phyloP scores from a whole-genome alignment of 169 alveolate species.

The Plasmodium malariae region DNA sequence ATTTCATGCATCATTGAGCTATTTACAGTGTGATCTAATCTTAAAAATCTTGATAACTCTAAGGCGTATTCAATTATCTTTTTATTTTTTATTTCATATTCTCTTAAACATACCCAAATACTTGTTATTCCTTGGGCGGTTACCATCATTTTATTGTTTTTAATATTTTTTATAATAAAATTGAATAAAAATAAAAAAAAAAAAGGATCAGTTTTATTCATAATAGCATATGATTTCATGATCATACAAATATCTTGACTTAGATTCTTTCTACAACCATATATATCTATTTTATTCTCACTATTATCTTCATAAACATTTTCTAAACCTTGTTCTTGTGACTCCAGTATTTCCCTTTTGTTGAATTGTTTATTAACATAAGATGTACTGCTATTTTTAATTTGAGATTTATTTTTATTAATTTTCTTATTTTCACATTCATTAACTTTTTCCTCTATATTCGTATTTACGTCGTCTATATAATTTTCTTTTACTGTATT shows the following conservation, averaged over 20 bases:
- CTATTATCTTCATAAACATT: conserved; percentile 29
- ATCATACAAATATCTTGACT: conserved; percentile 74
- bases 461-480: conserved; percentile 13
- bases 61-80: conserved; percentile 78
- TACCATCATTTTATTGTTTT: conserved; percentile 67
- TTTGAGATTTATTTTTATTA: conserved; percentile 19
- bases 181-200: conserved; percentile 69
- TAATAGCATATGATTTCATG: conserved; percentile 72
- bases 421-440: conserved; percentile 24
- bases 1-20: conserved; percentile 85
- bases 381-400: conserved; percentile 13
- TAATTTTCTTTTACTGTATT: conserved; percentile 16
- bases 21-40: conserved; percentile 87
- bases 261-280: conserved; percentile 61
- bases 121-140: conserved; percentile 86
- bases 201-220: conserved; percentile 73
- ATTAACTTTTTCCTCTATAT: conserved; percentile 30
- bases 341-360: conserved; percentile 33
- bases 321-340: conserved; percentile 34
- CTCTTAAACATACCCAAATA: conserved; percentile 83
- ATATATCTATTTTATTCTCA: conserved; percentile 66
- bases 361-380: background rate
- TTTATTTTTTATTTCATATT: conserved; percentile 78
- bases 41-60: conserved; percentile 84
- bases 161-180: conserved; percentile 67